phyloP scores from a whole-genome alignment of 164 flowering plant species.

The Stephania cephalantha region DNA sequence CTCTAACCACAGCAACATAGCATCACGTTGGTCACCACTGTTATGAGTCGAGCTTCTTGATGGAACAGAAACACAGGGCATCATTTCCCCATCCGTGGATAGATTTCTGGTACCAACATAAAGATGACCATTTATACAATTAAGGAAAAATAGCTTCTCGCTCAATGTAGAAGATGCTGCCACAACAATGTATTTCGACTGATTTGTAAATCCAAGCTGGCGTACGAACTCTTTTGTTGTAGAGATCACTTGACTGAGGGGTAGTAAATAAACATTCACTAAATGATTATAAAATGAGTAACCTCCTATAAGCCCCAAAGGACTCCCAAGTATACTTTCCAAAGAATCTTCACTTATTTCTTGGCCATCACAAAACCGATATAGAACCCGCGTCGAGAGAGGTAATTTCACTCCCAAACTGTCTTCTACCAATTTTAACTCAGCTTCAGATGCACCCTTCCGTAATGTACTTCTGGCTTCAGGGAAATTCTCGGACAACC shows the following conservation, averaged over 20 bases:
- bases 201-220: slow-evolving; percentile 27
- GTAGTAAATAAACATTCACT: slow-evolving; percentile 69
- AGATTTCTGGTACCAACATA: slow-evolving; percentile 74
- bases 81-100: slow-evolving; percentile 51
- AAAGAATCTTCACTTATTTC: slow-evolving; percentile 15
- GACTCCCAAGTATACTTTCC: slow-evolving; percentile 2
- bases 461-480: slow-evolving; percentile 48
- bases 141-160: slow-evolving; percentile 64
- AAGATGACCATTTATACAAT: slow-evolving; percentile 65
- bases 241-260: slow-evolving; percentile 35
- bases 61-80: slow-evolving; percentile 70
- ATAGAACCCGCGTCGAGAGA: slow-evolving; percentile 64
- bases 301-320: slow-evolving; percentile 83
- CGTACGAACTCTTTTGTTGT: slow-evolving; percentile 37
- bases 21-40: slow-evolving; percentile 56
- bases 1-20: slow-evolving; percentile 85
- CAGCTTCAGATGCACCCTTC: slow-evolving; percentile 71
- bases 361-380: slow-evolving; percentile 87
- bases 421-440: slow-evolving; percentile 47
- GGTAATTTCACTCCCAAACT: slow-evolving; percentile 67
- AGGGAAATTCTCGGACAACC: slow-evolving; percentile 45
- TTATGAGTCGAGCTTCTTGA: slow-evolving; percentile 37
- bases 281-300: slow-evolving; percentile 53
- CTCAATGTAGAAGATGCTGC: slow-evolving; percentile 49
- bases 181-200: slow-evolving; percentile 48